phyloP scores from a whole-genome alignment of 495 filamentous ascomycete genomes.

The Penicillium herquei region DNA sequence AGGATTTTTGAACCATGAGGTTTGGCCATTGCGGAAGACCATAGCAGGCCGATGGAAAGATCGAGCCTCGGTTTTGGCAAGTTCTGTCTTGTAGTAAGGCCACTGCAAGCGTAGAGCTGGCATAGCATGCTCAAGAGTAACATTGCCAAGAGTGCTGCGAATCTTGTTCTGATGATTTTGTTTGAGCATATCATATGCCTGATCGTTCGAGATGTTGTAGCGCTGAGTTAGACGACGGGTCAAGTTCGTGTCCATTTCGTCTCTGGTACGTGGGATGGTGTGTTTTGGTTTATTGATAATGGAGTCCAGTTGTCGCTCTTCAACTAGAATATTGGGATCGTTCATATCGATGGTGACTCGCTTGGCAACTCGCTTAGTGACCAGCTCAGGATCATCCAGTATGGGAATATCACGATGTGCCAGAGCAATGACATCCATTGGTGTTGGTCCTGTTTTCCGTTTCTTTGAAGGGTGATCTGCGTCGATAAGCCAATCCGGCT shows the following conservation, averaged over 20 bases:
- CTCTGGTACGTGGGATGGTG: conserved; percentile 28
- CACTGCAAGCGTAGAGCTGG: conserved; percentile 87
- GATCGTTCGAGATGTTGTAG: conserved; percentile 95
- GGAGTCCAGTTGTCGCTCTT: conserved; percentile 56
- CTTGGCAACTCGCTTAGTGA: conserved; percentile 67
- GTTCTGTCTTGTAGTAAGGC: conserved; percentile 87
- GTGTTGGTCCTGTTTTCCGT: conserved; percentile 41
- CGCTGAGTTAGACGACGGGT: conserved; percentile 60
- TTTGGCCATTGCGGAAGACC: conserved; percentile 58
- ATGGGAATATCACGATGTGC: conserved; percentile 49
- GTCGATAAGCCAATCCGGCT: conserved; percentile 42
- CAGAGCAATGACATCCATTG: conserved; percentile 42
- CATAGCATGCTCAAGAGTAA: conserved; percentile 86
- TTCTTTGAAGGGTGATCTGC: conserved; percentile 48
- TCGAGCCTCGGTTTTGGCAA: conserved; percentile 75
- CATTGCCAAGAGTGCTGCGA: conserved; percentile 80
- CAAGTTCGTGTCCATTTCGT: conserved; percentile 40
- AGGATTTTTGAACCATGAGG: conserved; percentile 51
- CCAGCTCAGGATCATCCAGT: conserved; percentile 59
- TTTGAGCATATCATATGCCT: conserved; percentile 91
- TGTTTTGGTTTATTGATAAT: conserved; percentile 41
- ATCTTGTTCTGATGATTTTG: conserved; percentile 96
- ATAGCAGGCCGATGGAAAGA: conserved; percentile 85
- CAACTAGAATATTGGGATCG: conserved; percentile 82
- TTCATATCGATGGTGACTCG: conserved; percentile 82